phyloP scores from a whole-genome alignment of 345 rosid genomes.

The Ailanthus altissimus region DNA sequence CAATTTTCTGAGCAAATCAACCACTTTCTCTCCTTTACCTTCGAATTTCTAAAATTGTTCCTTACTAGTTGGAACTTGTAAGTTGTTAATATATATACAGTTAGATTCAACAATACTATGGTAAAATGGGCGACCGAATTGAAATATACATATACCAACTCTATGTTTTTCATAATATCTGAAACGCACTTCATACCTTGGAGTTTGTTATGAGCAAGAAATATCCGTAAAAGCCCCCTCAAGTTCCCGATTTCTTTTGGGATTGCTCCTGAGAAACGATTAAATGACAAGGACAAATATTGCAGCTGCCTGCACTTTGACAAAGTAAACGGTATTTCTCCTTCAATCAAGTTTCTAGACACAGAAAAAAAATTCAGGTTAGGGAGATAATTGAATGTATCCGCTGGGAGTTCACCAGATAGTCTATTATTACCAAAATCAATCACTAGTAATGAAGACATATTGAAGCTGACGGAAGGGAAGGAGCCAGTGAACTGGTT shows the following conservation, averaged over 20 bases:
- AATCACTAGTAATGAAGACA: background rate
- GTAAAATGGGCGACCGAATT: too few species aligned
- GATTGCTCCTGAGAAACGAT: constrained; percentile 17
- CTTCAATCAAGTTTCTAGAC: background rate
- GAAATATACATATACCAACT: too few species aligned
- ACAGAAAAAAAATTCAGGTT: background rate
- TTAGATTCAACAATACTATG: too few species aligned
- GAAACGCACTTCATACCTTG: constrained; percentile 13
- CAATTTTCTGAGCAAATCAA: too few species aligned
- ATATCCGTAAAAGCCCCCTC: constrained; percentile 1
- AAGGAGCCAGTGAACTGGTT: background rate
- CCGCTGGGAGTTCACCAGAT: background rate
- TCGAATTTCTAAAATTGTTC: too few species aligned
- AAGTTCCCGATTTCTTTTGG: constrained; percentile 16
- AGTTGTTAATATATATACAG: too few species aligned
- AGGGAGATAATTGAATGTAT: background rate
- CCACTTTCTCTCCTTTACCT: too few species aligned
- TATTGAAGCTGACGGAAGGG: background rate
- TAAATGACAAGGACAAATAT: background rate
- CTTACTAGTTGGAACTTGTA: too few species aligned
- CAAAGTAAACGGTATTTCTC: constrained; percentile 1
- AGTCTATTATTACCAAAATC: background rate
- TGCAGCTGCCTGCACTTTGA: background rate
- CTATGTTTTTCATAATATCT: too few species aligned
- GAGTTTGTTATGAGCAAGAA: constrained; percentile 10